phyloP scores from a whole-genome alignment of 257 asterid genomes.

The Nyctanthes arbortristis region DNA sequence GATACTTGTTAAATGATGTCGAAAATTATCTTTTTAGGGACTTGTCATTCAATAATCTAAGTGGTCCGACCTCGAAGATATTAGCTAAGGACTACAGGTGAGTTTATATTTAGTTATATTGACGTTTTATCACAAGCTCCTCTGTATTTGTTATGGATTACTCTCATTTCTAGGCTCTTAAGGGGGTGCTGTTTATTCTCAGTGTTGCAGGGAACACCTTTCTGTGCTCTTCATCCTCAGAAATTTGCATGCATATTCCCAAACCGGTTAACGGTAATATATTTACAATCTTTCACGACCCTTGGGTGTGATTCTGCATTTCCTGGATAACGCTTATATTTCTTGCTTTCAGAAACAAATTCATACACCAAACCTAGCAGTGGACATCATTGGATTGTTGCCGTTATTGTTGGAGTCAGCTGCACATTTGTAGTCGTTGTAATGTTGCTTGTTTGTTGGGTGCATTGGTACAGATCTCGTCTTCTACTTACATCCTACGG shows the following conservation, averaged over 20 bases:
- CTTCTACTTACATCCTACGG: slow-evolving; percentile 58
- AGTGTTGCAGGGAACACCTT: too few species aligned
- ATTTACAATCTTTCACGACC: not conserved
- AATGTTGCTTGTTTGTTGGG: slow-evolving; percentile 59
- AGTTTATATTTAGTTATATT: slow-evolving; percentile 18
- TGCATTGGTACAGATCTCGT: slow-evolving; percentile 71
- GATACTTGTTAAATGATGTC: slow-evolving; percentile 10
- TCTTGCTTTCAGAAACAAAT: slow-evolving; percentile 51
- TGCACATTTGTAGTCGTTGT: slow-evolving; percentile 53
- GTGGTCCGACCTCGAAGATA: slow-evolving; percentile 79
- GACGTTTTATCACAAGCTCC: slow-evolving; percentile 6
- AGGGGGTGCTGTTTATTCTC: too few species aligned
- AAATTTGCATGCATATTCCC: slow-evolving; percentile 57
- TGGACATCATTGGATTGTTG: slow-evolving; percentile 48
- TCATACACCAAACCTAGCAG: slow-evolving; percentile 40
- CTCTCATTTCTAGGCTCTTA: not conserved
- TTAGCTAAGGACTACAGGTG: slow-evolving; percentile 90
- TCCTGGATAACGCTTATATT: slow-evolving; percentile 10
- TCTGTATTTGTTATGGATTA: not conserved
- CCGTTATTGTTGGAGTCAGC: slow-evolving; percentile 56
- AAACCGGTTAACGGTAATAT: slow-evolving; percentile 61
- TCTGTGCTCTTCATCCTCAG: slow-evolving; percentile 36
- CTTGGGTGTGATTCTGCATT: not conserved
- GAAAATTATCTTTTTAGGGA: slow-evolving; percentile 57
- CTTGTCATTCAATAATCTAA: slow-evolving; percentile 79